Evolutionary conservation across 2,329 filamentous ascomycete genomes (phyloP), one percentile per base, ranked within the genome.

Genomic region (Aspergillus spinulosporus): DNA sequence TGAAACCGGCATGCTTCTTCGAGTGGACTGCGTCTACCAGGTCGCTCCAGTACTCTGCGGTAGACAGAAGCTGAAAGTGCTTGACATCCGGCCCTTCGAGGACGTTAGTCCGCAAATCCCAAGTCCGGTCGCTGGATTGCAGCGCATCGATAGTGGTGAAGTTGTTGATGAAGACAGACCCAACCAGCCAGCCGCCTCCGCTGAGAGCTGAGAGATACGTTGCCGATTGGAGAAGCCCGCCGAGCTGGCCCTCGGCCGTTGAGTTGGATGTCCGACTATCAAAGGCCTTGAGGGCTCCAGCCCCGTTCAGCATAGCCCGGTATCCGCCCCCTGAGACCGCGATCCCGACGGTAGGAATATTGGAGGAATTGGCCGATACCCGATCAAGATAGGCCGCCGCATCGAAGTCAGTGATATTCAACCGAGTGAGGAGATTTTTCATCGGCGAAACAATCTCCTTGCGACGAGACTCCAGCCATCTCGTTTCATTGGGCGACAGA

Each of bases 311-410:
- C 76, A 95, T 80, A n/a, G 92, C 91, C 55, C 92, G 82, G 71
- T 94, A 96, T 36, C 92, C 92, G 69, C 92, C 92, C 11, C 91
- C 91, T 0, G 90, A 94, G 44, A 89, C 78, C 8, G 91, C 89
- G 60, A 96, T 83, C 12, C 80, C 90, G 59, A 96, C 86, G 63
- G 87, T 89, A 0, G 87, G 86, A 28, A 88, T 66, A 1, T 79
- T 77, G n/a, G 80, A 80, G 0, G 76, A 76, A 71, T 88, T 87
- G 59, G 76, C 74, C 29, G 74, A 74, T 58, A 84, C 72, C 1
- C 75, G 75, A 52, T 86, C 80, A 64, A 97, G 85, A 70, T 94
- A 97, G 1, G 75, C 70, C 1, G 78, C 79, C n/a, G 86, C 87
- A 72, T 96, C 87, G 59, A 97, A 93, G 58, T 82, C 85, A 12